These are phyloP conservation scores for Lodderomyces elongisporus DNA, from an alignment of 1,139 yeast genomes.

Conservation along the genomic window DNA sequence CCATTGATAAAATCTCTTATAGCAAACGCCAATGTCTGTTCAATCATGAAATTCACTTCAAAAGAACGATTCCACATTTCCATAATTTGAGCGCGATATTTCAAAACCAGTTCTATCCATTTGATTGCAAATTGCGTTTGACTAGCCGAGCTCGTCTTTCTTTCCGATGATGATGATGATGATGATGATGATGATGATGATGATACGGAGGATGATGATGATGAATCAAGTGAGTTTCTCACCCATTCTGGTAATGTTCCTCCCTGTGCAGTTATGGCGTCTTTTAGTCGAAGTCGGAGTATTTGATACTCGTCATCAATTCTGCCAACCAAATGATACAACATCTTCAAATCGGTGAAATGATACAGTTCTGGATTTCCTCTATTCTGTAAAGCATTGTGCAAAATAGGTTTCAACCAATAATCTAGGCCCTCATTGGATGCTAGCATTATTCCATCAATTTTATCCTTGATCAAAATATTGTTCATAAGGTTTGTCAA, in stretches of 20 bases:
- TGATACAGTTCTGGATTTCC: slow-evolving; percentile 14
- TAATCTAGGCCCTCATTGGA: slow-evolving; percentile 51
- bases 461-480: slow-evolving; percentile 56
- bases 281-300: slow-evolving; percentile 46
- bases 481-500: slow-evolving; percentile 54
- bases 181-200: too few relatives aligned
- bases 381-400: slow-evolving; percentile 15
- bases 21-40: slow-evolving; percentile 55
- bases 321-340: slow-evolving; percentile 50
- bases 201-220: too few relatives aligned
- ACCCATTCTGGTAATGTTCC: slow-evolving; percentile 24
- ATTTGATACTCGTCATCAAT: slow-evolving; percentile 51
- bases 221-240: slow-evolving; percentile 16
- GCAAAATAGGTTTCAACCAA: slow-evolving; percentile 44
- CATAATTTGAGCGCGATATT: slow-evolving; percentile 50
- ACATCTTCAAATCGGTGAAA: slow-evolving; percentile 27
- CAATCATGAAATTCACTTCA: slow-evolving; percentile 44
- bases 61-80: slow-evolving; percentile 45
- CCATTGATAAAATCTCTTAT: slow-evolving; percentile 60
- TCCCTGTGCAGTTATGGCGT: slow-evolving; percentile 42
- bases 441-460: slow-evolving; percentile 44
- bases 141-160: slow-evolving; percentile 8
- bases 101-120: slow-evolving; percentile 65
- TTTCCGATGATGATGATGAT: too few relatives aligned
- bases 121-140: slow-evolving; percentile 54